Conservation (phyloP, 257 asterid genomes). For the Cinchona pubescens region DNA sequence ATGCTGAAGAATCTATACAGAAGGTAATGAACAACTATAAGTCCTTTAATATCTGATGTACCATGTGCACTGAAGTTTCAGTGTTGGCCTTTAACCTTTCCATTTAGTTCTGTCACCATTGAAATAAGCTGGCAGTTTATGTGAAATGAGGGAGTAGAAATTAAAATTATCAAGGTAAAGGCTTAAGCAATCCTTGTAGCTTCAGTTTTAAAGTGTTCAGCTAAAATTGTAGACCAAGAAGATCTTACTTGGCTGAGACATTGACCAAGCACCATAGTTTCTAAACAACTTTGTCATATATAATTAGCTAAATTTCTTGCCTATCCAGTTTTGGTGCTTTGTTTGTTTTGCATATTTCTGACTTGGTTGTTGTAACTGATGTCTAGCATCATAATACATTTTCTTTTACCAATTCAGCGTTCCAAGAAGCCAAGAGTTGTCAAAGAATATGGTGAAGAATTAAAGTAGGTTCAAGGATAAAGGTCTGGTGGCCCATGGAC, state of each 20-base stretch:
- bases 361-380: background rate
- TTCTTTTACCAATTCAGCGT: conserved; percentile 27
- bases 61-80: no score
- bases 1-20: conserved; percentile 3
- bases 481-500: conserved; percentile 55
- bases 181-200: background rate
- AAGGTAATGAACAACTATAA: conserved; percentile 14
- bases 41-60: background rate
- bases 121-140: background rate
- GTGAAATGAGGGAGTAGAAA: background rate
- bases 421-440: conserved; percentile 17
- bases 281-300: no score
- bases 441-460: conserved; percentile 40
- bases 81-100: background rate
- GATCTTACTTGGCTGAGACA: background rate
- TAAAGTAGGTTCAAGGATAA: conserved; percentile 48
- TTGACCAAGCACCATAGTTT: background rate
- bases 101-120: background rate
- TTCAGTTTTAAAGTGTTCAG: background rate
- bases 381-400: conserved; percentile 4
- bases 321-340: background rate
- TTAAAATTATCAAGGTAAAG: background rate
- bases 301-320: background rate
- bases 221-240: background rate
- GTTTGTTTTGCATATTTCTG: background rate